Base-by-base conservation (phyloP, 1,284 basidiomycete genomes). In the Ceratorhiza oryzae-sativae region DNA sequence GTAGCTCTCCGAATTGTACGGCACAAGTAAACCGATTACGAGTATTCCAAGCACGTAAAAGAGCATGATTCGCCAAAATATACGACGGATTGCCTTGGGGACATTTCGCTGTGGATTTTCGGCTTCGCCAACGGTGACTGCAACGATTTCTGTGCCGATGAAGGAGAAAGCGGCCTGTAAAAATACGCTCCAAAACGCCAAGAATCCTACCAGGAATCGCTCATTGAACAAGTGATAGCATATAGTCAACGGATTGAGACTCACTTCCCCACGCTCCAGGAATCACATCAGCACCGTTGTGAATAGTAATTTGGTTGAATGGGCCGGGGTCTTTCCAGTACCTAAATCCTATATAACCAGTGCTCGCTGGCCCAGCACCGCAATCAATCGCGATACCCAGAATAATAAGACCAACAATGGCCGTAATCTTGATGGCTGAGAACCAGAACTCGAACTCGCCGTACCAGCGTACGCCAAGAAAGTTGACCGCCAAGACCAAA, bases 301-400 rank as follows among this genome's bases (percentile, higher is more conserved):
- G 45, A 20, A 53, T 65, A 3, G 46, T 53, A n/a, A 55, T 42
- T 23, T 67, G 63, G 34, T 80, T 84, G 76, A 93, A 92, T 0
- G 90, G 87, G 1, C 91, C 92, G 0, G 91, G 90, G 75, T 90
- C 77, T 72, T 88, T 87, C 90, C 90, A 92, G 78, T 88, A 87
- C 13, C 87, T 81, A 82, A 91, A 91, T 2, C 90, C 89, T 67
- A 86, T 76, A 36, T 55, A 55, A 9, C 49, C 63, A 1, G 32
- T 27, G 49, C 49, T 55, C 3, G 62, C 48, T 18, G 63, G 63
- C 1, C 63, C 63, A 23, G 49, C 63, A 1, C 63, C 63, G 34
- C 48, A 81, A 71, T 80, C 78, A 42, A 82, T 75, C 27, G 79
- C 75, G 58, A 81, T 75, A 41, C 80, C 79, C n/a, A 80, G n/a